Base-by-base conservation (phyloP, 495 filamentous ascomycete species). In the Penicillium manginii region DNA sequence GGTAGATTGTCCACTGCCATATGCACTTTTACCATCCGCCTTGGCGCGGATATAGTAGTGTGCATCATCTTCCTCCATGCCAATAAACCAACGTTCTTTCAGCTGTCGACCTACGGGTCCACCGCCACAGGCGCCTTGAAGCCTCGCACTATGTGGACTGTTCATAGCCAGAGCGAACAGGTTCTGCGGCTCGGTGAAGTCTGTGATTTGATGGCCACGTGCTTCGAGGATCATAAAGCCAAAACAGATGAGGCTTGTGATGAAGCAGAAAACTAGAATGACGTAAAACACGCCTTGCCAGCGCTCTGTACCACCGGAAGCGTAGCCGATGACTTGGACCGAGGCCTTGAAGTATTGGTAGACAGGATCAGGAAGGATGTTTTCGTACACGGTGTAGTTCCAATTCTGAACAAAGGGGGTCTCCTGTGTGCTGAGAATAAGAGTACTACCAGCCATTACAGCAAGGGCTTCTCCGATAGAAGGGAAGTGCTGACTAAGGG, bases 171-270 rank as follows among this genome's bases (percentile, higher is more conserved):
- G 70, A 1, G 85, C 71, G 66, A 92, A 92, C 0, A 91, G 70
- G 59, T 91, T 91, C 50, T 83, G 81, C 2, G 88, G 88, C 58
- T 93, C 89, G 14, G 86, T 89, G 71, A 88, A 91, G 67, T 92
- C 90, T 11, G 85, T 88, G 15, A 91, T 76, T 42, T 88, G 85
- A 17, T 81, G 80, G 1, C 78, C 74, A 53, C 75, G 70, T 19
- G 80, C 65, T 22, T 78, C 70, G 35, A 77, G 61, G 51, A 83
- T 46, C 60, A 87, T 73, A 66, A 86, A 88, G 5, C 73, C 59
- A n/a, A 91, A 73, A 50, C 84, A 85, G 29, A 84, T 71, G 39
- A 83, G 63, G 66, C 88, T 90, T 47, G 85, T 83, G 50, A 83
- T 54, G 70, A 90, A 89, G 4, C 85, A 82, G 39, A 83, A 64